Evolutionary conservation across 2,329 filamentous ascomycete species (phyloP).

Genomic region (Didymella keratinophila): DNA sequence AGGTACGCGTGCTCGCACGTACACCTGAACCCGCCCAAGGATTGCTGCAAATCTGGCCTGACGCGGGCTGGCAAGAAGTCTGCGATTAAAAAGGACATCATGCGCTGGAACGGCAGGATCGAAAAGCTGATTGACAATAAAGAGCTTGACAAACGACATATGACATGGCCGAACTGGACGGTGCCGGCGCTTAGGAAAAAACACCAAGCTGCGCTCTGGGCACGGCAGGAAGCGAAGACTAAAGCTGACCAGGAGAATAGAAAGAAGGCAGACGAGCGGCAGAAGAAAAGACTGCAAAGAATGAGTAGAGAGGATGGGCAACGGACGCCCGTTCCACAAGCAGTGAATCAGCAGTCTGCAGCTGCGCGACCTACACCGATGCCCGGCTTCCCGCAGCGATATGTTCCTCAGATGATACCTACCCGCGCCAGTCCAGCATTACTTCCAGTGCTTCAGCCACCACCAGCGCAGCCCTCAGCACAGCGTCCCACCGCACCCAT

Average conservation of each 20-base stretch:
- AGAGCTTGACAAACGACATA: slow-evolving; percentile 6
- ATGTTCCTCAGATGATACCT: background rate
- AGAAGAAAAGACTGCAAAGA: background rate
- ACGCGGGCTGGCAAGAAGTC: background rate
- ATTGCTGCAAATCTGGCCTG: slow-evolving; percentile 11
- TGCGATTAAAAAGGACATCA: slow-evolving; percentile 1
- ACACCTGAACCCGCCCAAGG: background rate
- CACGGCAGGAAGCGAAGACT: background rate
- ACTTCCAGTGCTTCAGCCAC: background rate
- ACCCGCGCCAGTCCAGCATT: background rate
- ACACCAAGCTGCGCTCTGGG: background rate
- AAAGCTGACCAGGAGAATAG: background rate
- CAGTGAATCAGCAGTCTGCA: background rate
- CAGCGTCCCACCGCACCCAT: background rate
- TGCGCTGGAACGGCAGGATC: background rate
- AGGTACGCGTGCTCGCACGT: slow-evolving; percentile 3
- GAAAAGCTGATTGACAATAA: slow-evolving; percentile 5
- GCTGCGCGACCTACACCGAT: background rate
- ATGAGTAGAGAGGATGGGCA: background rate
- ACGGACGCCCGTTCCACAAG: background rate
- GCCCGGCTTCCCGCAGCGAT: background rate
- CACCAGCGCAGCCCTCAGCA: background rate
- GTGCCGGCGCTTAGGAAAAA: background rate
- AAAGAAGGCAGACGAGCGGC: background rate
- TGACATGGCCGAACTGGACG: slow-evolving; percentile 8